These are phyloP conservation scores for Ampelocalamus luodianensis DNA, from an alignment of 176 grass and related monocot genomes.

Conservation along the genomic window DNA sequence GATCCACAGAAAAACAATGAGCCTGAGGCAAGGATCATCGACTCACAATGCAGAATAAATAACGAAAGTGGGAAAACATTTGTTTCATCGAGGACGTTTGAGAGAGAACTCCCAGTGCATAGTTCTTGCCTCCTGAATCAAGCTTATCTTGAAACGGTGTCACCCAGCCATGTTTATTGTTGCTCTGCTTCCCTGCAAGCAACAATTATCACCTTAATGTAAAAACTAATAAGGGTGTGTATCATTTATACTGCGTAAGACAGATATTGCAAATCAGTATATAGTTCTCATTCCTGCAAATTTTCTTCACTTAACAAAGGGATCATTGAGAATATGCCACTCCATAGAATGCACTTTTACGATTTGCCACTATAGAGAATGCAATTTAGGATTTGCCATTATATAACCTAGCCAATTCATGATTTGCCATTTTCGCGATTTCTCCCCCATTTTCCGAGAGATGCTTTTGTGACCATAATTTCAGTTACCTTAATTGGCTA, in stretches of 20 bases:
- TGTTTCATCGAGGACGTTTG: not conserved
- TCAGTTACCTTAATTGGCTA: no score
- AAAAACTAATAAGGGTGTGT: not conserved
- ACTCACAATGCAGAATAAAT: not conserved
- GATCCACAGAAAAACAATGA: not conserved
- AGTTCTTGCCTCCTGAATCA: not conserved
- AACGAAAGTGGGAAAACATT: not conserved
- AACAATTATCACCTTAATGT: not conserved
- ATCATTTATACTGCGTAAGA: not conserved
- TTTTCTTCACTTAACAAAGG: not conserved
- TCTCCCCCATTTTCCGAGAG: no score
- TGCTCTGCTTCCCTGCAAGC: not conserved
- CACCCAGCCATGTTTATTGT: not conserved
- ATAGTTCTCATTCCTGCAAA: not conserved
- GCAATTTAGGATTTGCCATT: no score
- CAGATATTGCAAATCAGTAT: not conserved
- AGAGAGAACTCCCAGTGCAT: not conserved
- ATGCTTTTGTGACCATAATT: no score
- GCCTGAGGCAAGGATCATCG: not conserved
- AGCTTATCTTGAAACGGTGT: not conserved
- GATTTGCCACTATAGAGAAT: no score
- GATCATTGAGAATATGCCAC: not conserved
- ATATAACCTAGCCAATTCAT: no score
- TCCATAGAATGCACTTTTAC: no score
- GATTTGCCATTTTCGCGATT: no score